Conservation (phyloP, 108 stramenopile species). For the Chaetoceros muelleri region DNA sequence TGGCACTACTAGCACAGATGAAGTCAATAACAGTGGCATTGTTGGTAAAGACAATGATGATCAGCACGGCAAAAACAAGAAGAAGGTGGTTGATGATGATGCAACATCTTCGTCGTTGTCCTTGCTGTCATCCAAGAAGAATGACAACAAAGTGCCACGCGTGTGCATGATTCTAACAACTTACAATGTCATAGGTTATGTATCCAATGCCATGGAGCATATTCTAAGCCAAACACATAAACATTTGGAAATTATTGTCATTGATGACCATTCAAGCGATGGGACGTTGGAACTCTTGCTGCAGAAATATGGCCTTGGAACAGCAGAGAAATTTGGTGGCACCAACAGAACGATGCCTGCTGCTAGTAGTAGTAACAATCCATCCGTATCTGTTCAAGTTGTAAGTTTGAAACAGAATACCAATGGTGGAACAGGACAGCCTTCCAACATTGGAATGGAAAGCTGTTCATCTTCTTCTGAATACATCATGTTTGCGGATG, state of each 20-base stretch:
- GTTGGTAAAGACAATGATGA: too few species aligned
- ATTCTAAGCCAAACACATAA: not conserved
- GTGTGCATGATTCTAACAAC: conserved; percentile 2
- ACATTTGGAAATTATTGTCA: conserved; percentile 2
- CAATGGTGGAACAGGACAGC: conserved; percentile 6
- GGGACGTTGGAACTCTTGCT: not conserved
- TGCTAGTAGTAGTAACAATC: not conserved
- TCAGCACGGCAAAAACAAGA: too few species aligned
- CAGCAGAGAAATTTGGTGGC: too few species aligned
- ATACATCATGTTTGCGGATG: conserved; percentile 4
- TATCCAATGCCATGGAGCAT: not conserved
- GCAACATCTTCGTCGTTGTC: too few species aligned
- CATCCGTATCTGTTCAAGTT: conserved; percentile 3
- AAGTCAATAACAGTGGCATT: too few species aligned
- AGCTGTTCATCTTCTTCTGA: not conserved
- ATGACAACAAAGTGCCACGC: too few species aligned
- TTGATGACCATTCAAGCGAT: conserved; percentile 2
- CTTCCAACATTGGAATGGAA: conserved; percentile 6
- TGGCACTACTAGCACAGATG: too few species aligned
- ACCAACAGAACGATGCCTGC: not conserved
- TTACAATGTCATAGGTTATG: conserved; percentile 3
- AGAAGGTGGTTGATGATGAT: too few species aligned
- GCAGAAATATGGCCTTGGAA: not conserved
- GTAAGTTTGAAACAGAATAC: conserved; percentile 1
- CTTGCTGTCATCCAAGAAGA: too few species aligned